These are phyloP conservation scores for Halenospora varia DNA, from an alignment of 495 filamentous ascomycete species.

Conservation along the genomic window DNA sequence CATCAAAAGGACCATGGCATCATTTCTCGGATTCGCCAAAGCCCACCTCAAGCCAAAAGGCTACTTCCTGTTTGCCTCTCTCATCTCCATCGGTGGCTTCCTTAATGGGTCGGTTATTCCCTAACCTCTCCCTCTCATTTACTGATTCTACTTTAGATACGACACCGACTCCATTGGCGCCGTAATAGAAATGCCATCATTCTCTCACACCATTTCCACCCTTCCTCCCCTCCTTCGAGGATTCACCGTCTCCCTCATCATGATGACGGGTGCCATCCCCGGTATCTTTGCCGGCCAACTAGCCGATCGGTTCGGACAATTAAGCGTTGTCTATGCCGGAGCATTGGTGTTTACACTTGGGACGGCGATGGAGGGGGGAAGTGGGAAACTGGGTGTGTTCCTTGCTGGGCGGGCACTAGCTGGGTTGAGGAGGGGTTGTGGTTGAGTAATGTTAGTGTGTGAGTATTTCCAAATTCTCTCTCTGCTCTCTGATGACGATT, in stretches of 20 bases:
- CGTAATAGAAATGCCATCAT: slow-evolving; percentile 56
- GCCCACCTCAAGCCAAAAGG: background rate
- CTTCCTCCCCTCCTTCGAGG: slow-evolving; percentile 54
- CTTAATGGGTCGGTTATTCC: slow-evolving; percentile 18
- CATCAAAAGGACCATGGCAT: no score
- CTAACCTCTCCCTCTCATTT: background rate
- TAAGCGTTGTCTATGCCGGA: slow-evolving; percentile 49
- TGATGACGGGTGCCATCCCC: slow-evolving; percentile 57
- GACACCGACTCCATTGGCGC: slow-evolving; percentile 64
- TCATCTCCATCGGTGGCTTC: slow-evolving; percentile 15
- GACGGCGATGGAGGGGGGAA: slow-evolving; percentile 41
- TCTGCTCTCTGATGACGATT: background rate
- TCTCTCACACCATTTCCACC: slow-evolving; percentile 42
- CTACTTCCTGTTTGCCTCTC: background rate
- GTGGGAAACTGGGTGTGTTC: slow-evolving; percentile 47
- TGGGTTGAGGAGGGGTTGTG: slow-evolving; percentile 59
- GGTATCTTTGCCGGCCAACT: slow-evolving; percentile 60
- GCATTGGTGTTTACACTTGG: slow-evolving; percentile 51
- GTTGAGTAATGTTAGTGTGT: slow-evolving; percentile 50
- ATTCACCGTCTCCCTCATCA: slow-evolving; percentile 58
- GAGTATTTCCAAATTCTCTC: background rate
- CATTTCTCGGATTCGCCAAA: background rate
- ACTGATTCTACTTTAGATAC: slow-evolving; percentile 5
- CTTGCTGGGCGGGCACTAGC: slow-evolving; percentile 49
- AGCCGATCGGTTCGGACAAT: slow-evolving; percentile 55